phyloP scores from a whole-genome alignment of 352 stramenopile species.

The Stramenopiles sp. region DNA sequence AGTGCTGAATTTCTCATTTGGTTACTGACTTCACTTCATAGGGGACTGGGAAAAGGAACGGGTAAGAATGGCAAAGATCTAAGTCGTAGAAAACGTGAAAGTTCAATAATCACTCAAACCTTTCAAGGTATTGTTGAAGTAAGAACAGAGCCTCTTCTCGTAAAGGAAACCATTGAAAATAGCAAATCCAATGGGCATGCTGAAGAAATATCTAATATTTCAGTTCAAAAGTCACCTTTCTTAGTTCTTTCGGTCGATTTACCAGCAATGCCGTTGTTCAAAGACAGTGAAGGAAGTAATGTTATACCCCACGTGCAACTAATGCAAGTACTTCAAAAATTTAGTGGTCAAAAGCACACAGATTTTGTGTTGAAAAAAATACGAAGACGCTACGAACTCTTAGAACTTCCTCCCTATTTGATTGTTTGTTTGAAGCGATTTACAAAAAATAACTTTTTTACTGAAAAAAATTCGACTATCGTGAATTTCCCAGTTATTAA shows the following conservation, averaged over 20 bases:
- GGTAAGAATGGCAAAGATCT: too few species aligned
- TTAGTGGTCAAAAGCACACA: conserved; percentile 40
- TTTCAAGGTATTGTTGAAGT: conserved; percentile 15
- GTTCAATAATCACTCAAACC: conserved; percentile 10
- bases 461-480: conserved; percentile 97
- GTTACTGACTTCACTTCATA: conserved; percentile 77
- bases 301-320: conserved; percentile 77
- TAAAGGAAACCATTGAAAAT: conserved; percentile 8
- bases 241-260: conserved; percentile 82
- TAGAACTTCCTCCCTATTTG: conserved; percentile 56
- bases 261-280: conserved; percentile 85
- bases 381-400: conserved; percentile 60
- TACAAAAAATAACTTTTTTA: conserved; percentile 81
- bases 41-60: neutral
- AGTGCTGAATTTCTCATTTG: conserved; percentile 77
- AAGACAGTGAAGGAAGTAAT: conserved; percentile 37
- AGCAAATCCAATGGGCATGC: conserved; percentile 10
- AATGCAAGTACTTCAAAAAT: conserved; percentile 82
- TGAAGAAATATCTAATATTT: conserved; percentile 9
- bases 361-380: conserved; percentile 31
- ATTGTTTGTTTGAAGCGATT: conserved; percentile 90
- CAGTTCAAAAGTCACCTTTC: conserved; percentile 18
- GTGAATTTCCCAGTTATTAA: conserved; percentile 96
- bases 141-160: conserved; percentile 8
- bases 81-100: too few species aligned